phyloP scores from a whole-genome alignment of 495 filamentous ascomycete genomes.

The Daldinia bambusicola region DNA sequence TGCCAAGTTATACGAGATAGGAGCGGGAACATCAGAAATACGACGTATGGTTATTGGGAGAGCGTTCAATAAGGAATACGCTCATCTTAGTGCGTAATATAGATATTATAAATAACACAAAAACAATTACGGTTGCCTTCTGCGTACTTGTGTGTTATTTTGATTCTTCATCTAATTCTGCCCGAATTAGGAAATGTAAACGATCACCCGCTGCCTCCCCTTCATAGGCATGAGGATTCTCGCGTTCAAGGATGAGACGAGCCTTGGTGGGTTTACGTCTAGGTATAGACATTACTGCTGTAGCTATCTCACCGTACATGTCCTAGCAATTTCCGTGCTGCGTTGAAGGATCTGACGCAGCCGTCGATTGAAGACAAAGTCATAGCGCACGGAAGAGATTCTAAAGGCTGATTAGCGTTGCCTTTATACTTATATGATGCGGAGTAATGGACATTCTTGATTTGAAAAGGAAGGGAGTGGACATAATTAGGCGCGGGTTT shows the following conservation, averaged over 20 bases:
- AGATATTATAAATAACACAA: constrained; percentile 21
- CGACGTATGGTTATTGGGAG: constrained; percentile 93
- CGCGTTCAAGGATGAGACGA: constrained; percentile 21
- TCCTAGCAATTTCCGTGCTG: constrained; percentile 6
- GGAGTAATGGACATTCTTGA: not conserved
- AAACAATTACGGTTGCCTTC: constrained; percentile 23
- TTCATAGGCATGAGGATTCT: constrained; percentile 3
- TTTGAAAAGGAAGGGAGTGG: not conserved
- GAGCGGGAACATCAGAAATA: constrained; percentile 94
- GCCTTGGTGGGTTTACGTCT: not conserved
- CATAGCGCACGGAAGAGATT: not conserved
- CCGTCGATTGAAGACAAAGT: constrained; percentile 17
- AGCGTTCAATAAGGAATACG: constrained; percentile 92
- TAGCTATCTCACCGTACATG: constrained; percentile 29
- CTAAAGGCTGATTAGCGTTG: not conserved
- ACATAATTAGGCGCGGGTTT: not conserved
- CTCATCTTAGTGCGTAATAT: constrained; percentile 50
- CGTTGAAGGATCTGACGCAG: constrained; percentile 2
- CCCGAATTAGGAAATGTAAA: constrained; percentile 22
- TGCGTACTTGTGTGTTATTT: not conserved
- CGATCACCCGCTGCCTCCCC: constrained; percentile 27
- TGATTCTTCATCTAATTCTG: not conserved
- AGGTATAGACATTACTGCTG: not conserved
- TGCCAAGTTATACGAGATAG: constrained; percentile 91
- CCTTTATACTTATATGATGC: too few species aligned